Evolutionary conservation across 352 stramenopile species (phyloP), one percentile per base, ranked within the genome.

Genomic region (Globisporangium emineosum): DNA sequence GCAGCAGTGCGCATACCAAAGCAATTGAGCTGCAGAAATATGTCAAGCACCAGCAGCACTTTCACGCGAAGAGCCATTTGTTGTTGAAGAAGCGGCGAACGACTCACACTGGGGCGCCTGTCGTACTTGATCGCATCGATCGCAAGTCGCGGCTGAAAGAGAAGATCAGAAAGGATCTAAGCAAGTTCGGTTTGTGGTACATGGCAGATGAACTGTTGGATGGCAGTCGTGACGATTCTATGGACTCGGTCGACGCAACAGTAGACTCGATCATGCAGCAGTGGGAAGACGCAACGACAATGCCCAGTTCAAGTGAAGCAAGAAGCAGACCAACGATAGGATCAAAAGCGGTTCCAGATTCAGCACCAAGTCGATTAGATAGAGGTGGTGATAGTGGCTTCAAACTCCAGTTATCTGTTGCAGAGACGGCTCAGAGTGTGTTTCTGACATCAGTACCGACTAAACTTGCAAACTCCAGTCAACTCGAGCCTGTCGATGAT

Each of bases 241-340:
- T 85, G 29, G 72, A 89, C 32, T 68, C 77, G 29, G 87, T 91
- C 64, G 73, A 75, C 51, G 73, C 55, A 12, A 61, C 80, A 0
- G 77, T 86, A 30, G 76, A 90, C 25, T 66, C 77, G 12, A 91
- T 90, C 70, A 78, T 84, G 69, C 76, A 53, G 6, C 79, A 91
- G 57, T 86, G 73, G 77, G 69, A 77, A 4, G 71, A 67, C 19
- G 49, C 63, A 27, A 53, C 29, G 0, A 23, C 51, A 32, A n/a
- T 23, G 4, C 7, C 42, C 29, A 19, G 23, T 6, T 42, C 57
- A 21, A 42, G 35, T 30, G 27, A 23, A 21, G 32, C 5, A 17
- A 59, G n/a, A 8, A 62, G 33, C 15, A 57, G 25, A 33, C 35
- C 13, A 45, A 1, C 17, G 3, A n/a, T 12, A 13, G 29, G 2